Evolutionary conservation across 495 filamentous ascomycete genomes (phyloP), one percentile per base, ranked within the genome.

Genomic region (Neurospora sp.): DNA sequence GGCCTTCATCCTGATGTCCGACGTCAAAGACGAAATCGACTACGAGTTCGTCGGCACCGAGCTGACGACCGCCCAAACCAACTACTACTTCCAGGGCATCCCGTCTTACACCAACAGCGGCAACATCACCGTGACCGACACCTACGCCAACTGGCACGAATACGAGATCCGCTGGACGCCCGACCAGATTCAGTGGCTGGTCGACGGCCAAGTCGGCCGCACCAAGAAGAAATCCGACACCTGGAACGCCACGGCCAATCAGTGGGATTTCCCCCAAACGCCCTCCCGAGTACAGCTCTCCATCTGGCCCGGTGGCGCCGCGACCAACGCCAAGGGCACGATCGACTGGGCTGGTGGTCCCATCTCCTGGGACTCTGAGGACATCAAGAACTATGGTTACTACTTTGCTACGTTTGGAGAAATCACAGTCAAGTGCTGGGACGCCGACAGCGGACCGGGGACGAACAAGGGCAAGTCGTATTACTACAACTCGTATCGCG

Each of bases 21-120:
- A 98, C 80, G 92, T 96, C 77, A 97, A 97, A 85, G 96, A 99
- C 78, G 96, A 99, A 81, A 97, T 99, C 78, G 96, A 99, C 82
- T 98, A 92, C 79, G 96, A 99, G 84, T 99, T 90, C 79, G 89
- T 99, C 71, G 96, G 96, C 72, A 87, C 88, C 69, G 92, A 98
- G 76, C 82, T 97, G 78, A 78, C 85, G 24, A 86, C 86, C 70
- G 92, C 91, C 24, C 94, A 99, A 85, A 94, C 93, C 78, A 99
- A 99, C 85, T 99, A 88, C 86, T 99, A 98, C 84, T 97, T 90
- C 84, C 96, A 98, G 82, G 96, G 96, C 75, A 91, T 98, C 76
- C 89, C 93, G 8, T 85, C 96, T 79, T 99, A 96, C 79, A 82
- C 84, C 72, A 91, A 98, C 76, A 88, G 84, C 5, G 82, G 77